phyloP scores from a whole-genome alignment of 306 rosid species.

The Cucumis melo region DNA sequence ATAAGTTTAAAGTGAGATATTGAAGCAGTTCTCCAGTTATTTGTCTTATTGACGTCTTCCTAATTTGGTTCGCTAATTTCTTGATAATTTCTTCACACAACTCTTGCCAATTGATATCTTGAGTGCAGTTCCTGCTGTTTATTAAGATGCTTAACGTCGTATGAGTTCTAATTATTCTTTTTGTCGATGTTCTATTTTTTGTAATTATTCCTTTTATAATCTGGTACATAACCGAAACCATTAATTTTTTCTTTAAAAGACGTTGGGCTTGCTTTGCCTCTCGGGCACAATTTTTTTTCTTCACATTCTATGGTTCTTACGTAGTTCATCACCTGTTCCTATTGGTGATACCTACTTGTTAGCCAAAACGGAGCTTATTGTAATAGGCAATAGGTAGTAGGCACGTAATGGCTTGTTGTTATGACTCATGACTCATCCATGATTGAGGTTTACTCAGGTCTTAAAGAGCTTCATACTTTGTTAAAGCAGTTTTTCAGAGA shows the following conservation, averaged over 20 bases:
- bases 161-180: not conserved
- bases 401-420: not conserved
- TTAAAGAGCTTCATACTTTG: not conserved
- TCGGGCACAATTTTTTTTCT: not conserved
- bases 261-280: not conserved
- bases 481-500: not conserved
- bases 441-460: not conserved
- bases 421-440: not conserved
- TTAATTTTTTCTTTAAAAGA: not conserved
- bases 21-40: not conserved
- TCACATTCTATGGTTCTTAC: not conserved
- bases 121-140: not conserved
- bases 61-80: not conserved
- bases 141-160: not conserved
- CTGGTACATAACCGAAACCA: not conserved
- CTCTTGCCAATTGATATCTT: not conserved
- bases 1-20: not conserved
- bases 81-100: not conserved
- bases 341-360: not conserved
- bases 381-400: not conserved
- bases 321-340: not conserved
- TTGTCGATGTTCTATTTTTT: not conserved
- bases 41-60: not conserved
- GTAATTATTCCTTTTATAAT: not conserved
- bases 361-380: not conserved